Evolutionary conservation across 345 rosid species (phyloP), one percentile per base, ranked within the genome.

Genomic region (Syzygium oleosum): DNA sequence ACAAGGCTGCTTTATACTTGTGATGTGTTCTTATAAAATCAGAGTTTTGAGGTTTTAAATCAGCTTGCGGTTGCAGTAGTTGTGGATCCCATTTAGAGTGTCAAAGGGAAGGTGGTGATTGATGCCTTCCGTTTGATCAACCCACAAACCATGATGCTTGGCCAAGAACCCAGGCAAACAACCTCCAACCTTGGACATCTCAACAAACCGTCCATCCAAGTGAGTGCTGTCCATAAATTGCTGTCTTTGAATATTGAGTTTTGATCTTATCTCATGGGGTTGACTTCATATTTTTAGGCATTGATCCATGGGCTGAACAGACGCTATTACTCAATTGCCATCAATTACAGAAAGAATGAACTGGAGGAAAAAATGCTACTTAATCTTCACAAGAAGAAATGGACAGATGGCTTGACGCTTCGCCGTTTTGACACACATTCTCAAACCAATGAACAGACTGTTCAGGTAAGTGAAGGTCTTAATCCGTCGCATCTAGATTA

Each of bases 91-190:
- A 98, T 96, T 90, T 98, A 98, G 89, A 96, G 99, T 87, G 99
- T 98, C 17, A 95, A 96, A 90, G 99, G 99, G 51, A 96, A 97
- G 90, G 99, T 97, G 89, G 99, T 97, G 87, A 97, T 97, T 90
- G 99, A 97, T 93, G 99, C 99, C 5, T 97, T 97, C 88, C 99
- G 99, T 41, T 92, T 97, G 84, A 97, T 97, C 84, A 97, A 96
- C 85, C 99, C 98, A 12, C 99, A 96, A 87, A 97, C 99, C 46
- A 97, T 97, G 97, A 97, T 97, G 99, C 99, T 97, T 91, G 99
- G 99, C 86, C 99, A 97, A 90, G 99, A 97, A 90, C 99, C 99
- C 25, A 92, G 99, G 46, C 99, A 97, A 85, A 97, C 99, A 84
- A 97, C 99, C 73, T 97, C 99, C 15, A 97, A 97, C 93, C 97